These are phyloP conservation scores for Aquanectria penicillioides DNA, from an alignment of 2,329 filamentous ascomycete species.

Conservation along the genomic window DNA sequence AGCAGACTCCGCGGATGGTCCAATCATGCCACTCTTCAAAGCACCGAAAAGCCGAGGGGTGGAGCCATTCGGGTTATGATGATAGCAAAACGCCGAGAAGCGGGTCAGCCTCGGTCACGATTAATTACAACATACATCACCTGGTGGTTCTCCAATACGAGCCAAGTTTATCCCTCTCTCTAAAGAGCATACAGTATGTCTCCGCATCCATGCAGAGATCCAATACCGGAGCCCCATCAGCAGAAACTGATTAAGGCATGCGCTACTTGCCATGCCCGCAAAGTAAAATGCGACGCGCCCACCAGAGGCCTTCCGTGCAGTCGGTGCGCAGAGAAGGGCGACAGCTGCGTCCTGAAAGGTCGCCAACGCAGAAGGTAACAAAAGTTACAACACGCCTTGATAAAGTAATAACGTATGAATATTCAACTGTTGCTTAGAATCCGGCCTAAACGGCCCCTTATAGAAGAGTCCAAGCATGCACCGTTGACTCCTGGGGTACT, in stretches of 20 bases:
- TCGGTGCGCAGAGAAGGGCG: constrained; percentile 8
- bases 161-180: not conserved
- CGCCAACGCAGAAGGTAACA: constrained; percentile 11
- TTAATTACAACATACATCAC: no score
- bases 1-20: not conserved
- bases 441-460: no score
- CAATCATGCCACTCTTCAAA: constrained; percentile 5
- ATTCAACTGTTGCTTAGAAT: constrained; percentile 2
- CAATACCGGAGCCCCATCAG: not conserved
- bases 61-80: not conserved
- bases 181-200: not conserved
- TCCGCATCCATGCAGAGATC: not conserved
- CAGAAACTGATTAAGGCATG: constrained; percentile 8
- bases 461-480: no score
- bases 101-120: not conserved
- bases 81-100: not conserved
- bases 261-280: constrained; percentile 10
- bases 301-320: constrained; percentile 9
- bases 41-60: constrained; percentile 7
- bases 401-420: not conserved
- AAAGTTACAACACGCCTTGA: not conserved
- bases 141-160: not conserved
- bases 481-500: no score
- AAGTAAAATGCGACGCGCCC: constrained; percentile 10
- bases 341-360: constrained; percentile 1